A percentile compares a stretch with the other conserved stretches of the same genome.
Evolutionary conservation across 2,329 filamentous ascomycete genomes (phyloP).

Genomic region (Fusarium agapanthi): DNA sequence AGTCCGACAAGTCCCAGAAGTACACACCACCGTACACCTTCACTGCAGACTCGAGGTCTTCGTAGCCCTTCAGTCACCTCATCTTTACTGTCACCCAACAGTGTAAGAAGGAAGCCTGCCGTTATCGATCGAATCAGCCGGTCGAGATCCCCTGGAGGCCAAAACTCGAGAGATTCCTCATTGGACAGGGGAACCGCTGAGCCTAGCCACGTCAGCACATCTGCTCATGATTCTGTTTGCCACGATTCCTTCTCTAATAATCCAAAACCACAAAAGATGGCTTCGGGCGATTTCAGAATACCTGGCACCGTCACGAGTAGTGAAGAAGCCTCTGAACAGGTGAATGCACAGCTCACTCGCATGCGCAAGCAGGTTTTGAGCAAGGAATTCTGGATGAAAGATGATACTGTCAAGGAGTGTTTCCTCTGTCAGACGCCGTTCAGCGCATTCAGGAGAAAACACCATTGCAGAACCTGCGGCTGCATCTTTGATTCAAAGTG

Average conservation of each 20-base stretch:
- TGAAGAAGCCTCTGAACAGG: slow-evolving; percentile 65
- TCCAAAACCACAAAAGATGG: slow-evolving; percentile 54
- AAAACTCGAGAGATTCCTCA: slow-evolving; percentile 66
- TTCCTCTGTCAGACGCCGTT: slow-evolving; percentile 92
- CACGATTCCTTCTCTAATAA: slow-evolving; percentile 65
- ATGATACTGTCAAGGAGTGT: slow-evolving; percentile 97
- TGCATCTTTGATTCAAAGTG: slow-evolving; percentile 98
- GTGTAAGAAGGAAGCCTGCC: slow-evolving; percentile 55
- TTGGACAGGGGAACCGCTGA: slow-evolving; percentile 65
- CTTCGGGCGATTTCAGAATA: slow-evolving; percentile 59
- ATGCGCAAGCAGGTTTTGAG: slow-evolving; percentile 89
- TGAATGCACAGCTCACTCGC: slow-evolving; percentile 70
- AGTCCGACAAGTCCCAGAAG: slow-evolving; percentile 56
- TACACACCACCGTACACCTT: slow-evolving; percentile 45
- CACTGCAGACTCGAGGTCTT: slow-evolving; percentile 49
- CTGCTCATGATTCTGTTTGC: slow-evolving; percentile 65
- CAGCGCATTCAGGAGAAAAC: slow-evolving; percentile 92
- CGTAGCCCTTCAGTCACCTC: slow-evolving; percentile 48
- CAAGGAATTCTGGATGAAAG: slow-evolving; percentile 99
- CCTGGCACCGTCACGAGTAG: slow-evolving; percentile 63
- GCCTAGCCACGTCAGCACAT: slow-evolving; percentile 65
- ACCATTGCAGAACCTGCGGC: slow-evolving; percentile 95
- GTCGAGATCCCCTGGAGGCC: slow-evolving; percentile 53
- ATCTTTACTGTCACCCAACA: slow-evolving; percentile 49
- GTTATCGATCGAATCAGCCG: slow-evolving; percentile 65